Evolutionary conservation across 2,329 filamentous ascomycete species (phyloP), one percentile per base, ranked within the genome.

Genomic region (Hawksworthiomyces lignivorus): DNA sequence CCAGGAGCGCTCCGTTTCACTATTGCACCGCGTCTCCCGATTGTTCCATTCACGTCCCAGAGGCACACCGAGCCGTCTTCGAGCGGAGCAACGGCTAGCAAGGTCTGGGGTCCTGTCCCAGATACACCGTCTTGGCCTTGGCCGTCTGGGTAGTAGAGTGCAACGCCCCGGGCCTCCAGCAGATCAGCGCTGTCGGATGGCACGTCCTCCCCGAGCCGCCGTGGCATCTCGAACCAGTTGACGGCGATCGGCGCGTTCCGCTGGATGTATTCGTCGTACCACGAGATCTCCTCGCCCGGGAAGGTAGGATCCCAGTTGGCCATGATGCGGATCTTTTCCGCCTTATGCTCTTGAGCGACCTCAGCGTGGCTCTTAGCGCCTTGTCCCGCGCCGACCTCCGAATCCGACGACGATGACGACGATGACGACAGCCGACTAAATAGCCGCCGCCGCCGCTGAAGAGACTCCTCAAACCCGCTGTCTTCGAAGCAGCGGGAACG

Each of bases 201-300:
- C 39, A 60, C 52, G 14, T 62, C 57, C 15, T 64, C 61, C 26
- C 69, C 61, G 41, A 54, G 56, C 29, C 68, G 56, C 9, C 62
- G 62, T 8, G 82, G 80, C 41, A 76, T 70, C 55, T 88, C 74
- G 31, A 94, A 69, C 89, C 89, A 96, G 52, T 75, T 82, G 40
- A 87, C 68, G 12, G 72, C 72, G n/a, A 87, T 70, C 0, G 82
- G 80, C 1, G 79, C 87, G 61, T 89, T 74, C 26, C 89, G 75
- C 40, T 89, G 86, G 48, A 94, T 82, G 56, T 88, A 95, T 60
- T 96, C 89, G 42, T 84, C 75, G 59, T 94, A 95, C 83, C 87
- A 96, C 36, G 84, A 79, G 17, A 89, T 70, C 30, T 68, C 69
- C 62, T 96, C 88, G 5, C 63, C 66, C 0, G 80, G 75, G 49